phyloP scores from a whole-genome alignment of 1,284 basidiomycete genomes.

The Cryptococcus sp. region DNA sequence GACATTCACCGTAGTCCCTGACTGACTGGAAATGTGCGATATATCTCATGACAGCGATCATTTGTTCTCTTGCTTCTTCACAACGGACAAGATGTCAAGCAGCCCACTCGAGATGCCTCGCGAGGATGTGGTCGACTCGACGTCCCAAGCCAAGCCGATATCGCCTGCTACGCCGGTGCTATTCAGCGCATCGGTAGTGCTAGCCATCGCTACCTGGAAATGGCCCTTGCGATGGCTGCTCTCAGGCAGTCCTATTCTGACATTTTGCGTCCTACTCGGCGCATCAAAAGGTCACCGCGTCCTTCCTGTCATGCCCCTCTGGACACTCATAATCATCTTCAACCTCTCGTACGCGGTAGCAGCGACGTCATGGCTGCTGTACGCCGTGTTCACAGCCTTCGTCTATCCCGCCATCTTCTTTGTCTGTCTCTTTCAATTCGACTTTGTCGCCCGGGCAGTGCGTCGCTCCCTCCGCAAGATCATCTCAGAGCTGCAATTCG shows the following conservation, averaged over 20 bases:
- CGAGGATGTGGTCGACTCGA: not conserved
- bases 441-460: slow-evolving; percentile 9
- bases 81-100: not conserved
- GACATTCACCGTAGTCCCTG: too few relatives aligned
- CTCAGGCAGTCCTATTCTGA: slow-evolving; percentile 23
- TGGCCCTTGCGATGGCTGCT: slow-evolving; percentile 22
- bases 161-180: not conserved
- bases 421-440: slow-evolving; percentile 22
- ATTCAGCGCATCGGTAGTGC: slow-evolving; percentile 5
- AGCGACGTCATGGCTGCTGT: slow-evolving; percentile 27
- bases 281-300: slow-evolving; percentile 11
- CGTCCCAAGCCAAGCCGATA: not conserved
- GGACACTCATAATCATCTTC: slow-evolving; percentile 15
- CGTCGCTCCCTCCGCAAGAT: slow-evolving; percentile 14
- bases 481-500: slow-evolving; percentile 21
- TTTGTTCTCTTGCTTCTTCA: too few relatives aligned
- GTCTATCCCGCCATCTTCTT: slow-evolving; percentile 22
- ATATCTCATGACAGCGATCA: too few relatives aligned
- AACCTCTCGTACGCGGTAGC: slow-evolving; percentile 22
- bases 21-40: too few relatives aligned
- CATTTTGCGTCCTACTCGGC: slow-evolving; percentile 17
- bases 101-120: slow-evolving; percentile 3
- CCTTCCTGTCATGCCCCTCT: slow-evolving; percentile 18
- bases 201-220: slow-evolving; percentile 8
- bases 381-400: slow-evolving; percentile 5